Base-by-base conservation (phyloP, 805 yeast genomes). In the Lipomyces orientalis region DNA sequence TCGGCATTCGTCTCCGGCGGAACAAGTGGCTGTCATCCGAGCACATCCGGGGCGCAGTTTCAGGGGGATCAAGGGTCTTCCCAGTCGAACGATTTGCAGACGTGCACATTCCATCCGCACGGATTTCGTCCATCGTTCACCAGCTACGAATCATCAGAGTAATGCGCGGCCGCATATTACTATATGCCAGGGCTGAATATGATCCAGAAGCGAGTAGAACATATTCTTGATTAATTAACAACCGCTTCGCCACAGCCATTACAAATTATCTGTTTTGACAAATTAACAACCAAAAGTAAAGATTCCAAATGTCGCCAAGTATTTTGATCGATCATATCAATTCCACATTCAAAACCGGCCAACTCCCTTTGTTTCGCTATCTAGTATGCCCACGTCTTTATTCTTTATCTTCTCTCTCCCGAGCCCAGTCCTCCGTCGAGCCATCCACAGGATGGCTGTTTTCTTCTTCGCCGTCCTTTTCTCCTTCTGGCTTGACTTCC, bases 361-460 rank as follows among this genome's bases (percentile, higher is more conserved):
- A 43, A 43, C 19, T 43, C 49, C 49, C 19, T 16, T 43, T 43
- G 49, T 6, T 14, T n/a, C 22, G 19, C 10, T 19, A 8, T 43
- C 49, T 43, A 43, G 49, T 43, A n/a, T 16, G 49, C 49, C 22
- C 14, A 43, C 19, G 7, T n/a, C 49, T 19, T 43, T 43, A 37
- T 16, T 16, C 49, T 43, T 43, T 43, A 43, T 19, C 37, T 29
- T 56, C 59, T 34, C 35, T 56, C n/a, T 60, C 62, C 10, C 54
- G 58, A 14, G 60, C 58, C 67, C 67, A 64, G 31, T 60, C 64
- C 12, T 64, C 62, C 5, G 64, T 39, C 12, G 56, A 58, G 10
- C 67, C 64, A 9, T 60, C 64, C 37, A 60, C 51, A 14, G 67
- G 58, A 10, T 31, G 31, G 3, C 19, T 16, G 29, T 8, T 25